Conservation (phyloP, 805 yeast genomes). For the Saccharomycopsis schoenii region DNA sequence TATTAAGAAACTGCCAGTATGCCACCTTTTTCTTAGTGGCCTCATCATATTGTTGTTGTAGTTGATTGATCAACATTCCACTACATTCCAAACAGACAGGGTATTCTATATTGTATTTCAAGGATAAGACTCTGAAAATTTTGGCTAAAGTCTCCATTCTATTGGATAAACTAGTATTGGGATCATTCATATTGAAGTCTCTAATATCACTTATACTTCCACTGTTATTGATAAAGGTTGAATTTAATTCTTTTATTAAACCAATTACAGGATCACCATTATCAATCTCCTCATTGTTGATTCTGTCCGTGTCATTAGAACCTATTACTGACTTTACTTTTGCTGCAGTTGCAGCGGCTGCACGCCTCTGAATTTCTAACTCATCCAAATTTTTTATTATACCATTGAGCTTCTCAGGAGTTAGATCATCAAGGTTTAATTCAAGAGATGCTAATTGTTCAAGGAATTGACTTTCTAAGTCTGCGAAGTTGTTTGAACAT, state of each 20-base stretch:
- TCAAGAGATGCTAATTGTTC: slow-evolving; percentile 3
- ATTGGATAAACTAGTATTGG: slow-evolving; percentile 33
- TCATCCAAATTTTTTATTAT: neutral
- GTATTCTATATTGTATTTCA: slow-evolving; percentile 65
- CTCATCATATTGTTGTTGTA: slow-evolving; percentile 62
- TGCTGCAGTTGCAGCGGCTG: neutral
- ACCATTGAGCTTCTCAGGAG: slow-evolving; percentile 6
- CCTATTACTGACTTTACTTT: neutral
- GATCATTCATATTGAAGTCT: slow-evolving; percentile 14
- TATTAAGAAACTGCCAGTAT: slow-evolving; percentile 63
- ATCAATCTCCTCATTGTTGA: neutral
- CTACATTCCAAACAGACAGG: slow-evolving; percentile 91
- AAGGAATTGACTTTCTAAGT: slow-evolving; percentile 5
- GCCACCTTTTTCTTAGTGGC: slow-evolving; percentile 69
- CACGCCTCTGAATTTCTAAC: neutral
- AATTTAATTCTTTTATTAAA: neutral
- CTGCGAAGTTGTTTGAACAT: neutral
- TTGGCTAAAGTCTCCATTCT: slow-evolving; percentile 46
- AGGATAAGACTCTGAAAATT: slow-evolving; percentile 62
- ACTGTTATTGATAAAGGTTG: neutral
- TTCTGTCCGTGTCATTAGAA: neutral
- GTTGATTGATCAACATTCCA: slow-evolving; percentile 47
- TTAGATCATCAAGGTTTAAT: slow-evolving; percentile 5
- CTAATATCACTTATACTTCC: neutral
- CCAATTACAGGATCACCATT: neutral